Base-by-base conservation (phyloP, 768 basidiomycete genomes). In the Suillus tomentosus region DNA sequence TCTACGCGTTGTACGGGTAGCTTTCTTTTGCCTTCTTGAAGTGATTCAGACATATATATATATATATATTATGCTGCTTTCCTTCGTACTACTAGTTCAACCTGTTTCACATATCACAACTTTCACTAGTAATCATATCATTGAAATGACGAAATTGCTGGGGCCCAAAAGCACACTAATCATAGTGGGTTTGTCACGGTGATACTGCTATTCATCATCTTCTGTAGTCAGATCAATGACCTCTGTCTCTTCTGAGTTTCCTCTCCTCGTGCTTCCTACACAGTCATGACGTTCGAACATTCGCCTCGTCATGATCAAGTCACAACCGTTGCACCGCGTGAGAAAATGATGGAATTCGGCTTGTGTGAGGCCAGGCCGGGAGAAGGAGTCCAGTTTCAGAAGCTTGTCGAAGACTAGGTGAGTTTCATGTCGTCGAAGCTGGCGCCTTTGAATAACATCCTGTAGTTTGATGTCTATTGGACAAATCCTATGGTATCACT, bases 351-450 rank as follows among this genome's bases (percentile, higher is more conserved):
- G 31, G 1, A 50, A 43, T 37, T 43, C 43, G 0, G 31, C 60
- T 31, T 60, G 3, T 43, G 60, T 60, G 27, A 60, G 43, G 6
- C 60, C 19, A 4, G 60, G 60, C 22, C 17, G 8, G 7, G 37
- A 22, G 22, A 60, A 48, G 43, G 60, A 60, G 31, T 50, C 60
- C 43, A 60, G 43, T 50, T n/a, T 27, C 37, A 61, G 3, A 14
- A 61, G 48, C 31, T 3, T 48, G 11, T 47, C 36, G 6, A 55
- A 37, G n/a, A 19, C 19, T 55, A 14, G n/a, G 36, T 37, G 36
- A 22, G 19, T 13, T 13, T 55, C n/a, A 22, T 37, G 3, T 55
- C 3, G 3, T 36, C 13, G 36, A 55, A 14, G 54, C 36, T 55
- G 54, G n/a, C 54, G 6, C 60, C 6, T 36, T 19, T 45, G 43